Evolutionary conservation across 305 asterid genomes (phyloP).

Genomic region (Solanum hybrid): DNA sequence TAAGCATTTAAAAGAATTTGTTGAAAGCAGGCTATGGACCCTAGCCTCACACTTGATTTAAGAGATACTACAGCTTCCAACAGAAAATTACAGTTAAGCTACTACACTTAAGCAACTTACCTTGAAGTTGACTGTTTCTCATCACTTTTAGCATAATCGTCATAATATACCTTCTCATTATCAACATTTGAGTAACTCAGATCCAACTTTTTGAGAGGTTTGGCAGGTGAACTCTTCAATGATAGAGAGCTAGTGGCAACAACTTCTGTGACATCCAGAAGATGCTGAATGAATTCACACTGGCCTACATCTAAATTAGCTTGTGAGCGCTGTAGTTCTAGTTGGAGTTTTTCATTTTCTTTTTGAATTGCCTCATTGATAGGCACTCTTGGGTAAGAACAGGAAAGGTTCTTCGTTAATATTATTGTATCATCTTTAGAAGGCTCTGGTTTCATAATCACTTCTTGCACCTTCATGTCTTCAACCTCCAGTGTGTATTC

Average conservation of each 20-base stretch:
- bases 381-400: constrained; percentile 68
- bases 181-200: constrained; percentile 23
- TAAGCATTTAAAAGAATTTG: not conserved
- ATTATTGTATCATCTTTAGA: constrained; percentile 48
- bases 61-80: not conserved
- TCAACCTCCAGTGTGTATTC: constrained; percentile 75
- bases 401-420: constrained; percentile 66
- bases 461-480: constrained; percentile 61
- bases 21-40: not conserved
- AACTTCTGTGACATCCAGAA: constrained; percentile 76
- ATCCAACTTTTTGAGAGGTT: constrained; percentile 39
- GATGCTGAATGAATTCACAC: constrained; percentile 85
- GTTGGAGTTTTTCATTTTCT: constrained; percentile 76
- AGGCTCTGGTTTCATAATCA: constrained; percentile 64
- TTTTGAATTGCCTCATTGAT: constrained; percentile 53
- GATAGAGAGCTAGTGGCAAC: constrained; percentile 49
- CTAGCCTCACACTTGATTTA: not conserved
- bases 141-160: constrained; percentile 27
- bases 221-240: constrained; percentile 29
- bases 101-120: constrained; percentile 22
- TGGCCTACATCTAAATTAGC: constrained; percentile 70
- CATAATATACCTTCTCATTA: constrained; percentile 21
- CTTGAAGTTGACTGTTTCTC: constrained; percentile 52
- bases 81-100: not conserved
- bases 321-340: constrained; percentile 76